These are phyloP conservation scores for Ceratocystis eucalypticola DNA, from an alignment of 2,329 filamentous ascomycete species.

Conservation along the genomic window DNA sequence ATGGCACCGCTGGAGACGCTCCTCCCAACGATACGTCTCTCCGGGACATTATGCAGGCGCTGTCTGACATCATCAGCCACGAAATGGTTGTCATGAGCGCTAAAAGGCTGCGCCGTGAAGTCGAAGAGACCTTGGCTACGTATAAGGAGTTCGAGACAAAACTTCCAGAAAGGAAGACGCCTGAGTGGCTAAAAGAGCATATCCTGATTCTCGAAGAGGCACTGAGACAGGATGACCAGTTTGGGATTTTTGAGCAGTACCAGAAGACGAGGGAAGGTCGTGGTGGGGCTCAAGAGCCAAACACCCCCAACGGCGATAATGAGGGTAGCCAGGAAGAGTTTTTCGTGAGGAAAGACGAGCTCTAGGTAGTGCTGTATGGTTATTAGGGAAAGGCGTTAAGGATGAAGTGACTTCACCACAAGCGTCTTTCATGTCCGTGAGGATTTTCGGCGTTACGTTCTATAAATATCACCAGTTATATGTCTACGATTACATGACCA, in stretches of 20 bases:
- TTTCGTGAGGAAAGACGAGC: conserved; percentile 35
- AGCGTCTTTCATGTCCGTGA: background rate
- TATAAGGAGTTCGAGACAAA: conserved; percentile 24
- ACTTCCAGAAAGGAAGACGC: conserved; percentile 18
- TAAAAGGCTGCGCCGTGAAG: conserved; percentile 2
- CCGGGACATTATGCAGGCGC: conserved; percentile 24
- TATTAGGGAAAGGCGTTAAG: background rate
- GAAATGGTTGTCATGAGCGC: conserved; percentile 52
- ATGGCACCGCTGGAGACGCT: background rate
- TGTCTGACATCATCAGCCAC: conserved; percentile 48
- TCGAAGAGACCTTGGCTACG: conserved; percentile 8
- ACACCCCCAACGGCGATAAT: conserved; percentile 16
- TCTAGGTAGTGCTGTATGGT: conserved; percentile 26
- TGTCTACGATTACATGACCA: too few species aligned
- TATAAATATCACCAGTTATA: background rate
- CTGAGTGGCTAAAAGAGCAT: conserved; percentile 17
- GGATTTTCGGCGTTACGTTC: background rate
- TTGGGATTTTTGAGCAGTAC: conserved; percentile 7
- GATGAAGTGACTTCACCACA: background rate
- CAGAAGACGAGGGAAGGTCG: background rate
- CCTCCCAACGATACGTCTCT: background rate
- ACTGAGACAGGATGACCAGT: conserved; percentile 41
- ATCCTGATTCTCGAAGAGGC: conserved; percentile 41
- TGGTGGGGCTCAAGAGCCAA: background rate
- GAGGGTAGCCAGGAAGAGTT: conserved; percentile 39